phyloP scores from a whole-genome alignment of 1,284 basidiomycete genomes.

The Puccinia hordei region DNA sequence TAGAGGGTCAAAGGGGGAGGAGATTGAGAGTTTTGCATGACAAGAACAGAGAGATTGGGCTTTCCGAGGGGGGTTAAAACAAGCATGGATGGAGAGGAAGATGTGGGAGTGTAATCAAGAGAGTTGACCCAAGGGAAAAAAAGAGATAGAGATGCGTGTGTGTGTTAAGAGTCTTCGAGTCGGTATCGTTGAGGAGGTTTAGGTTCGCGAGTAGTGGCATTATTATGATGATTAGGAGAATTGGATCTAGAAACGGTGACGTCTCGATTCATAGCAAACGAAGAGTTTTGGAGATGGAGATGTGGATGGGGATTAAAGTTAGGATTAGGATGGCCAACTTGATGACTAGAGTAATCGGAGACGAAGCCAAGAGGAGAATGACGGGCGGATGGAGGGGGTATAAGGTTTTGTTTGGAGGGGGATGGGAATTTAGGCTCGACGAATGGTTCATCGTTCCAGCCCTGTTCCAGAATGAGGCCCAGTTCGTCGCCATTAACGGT shows the following conservation, averaged over 20 bases:
- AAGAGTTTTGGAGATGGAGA: neutral
- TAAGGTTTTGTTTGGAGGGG: neutral
- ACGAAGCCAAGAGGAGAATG: neutral
- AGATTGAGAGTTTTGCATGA: too few species aligned
- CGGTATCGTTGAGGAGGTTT: neutral
- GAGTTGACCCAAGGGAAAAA: too few species aligned
- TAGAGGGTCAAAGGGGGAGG: too few species aligned
- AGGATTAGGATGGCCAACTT: too few species aligned
- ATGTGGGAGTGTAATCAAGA: too few species aligned
- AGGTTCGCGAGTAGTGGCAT: neutral
- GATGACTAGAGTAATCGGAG: too few species aligned
- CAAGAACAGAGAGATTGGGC: too few species aligned
- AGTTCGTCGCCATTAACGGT: conserved; percentile 28
- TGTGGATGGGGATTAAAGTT: neutral
- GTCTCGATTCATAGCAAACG: too few species aligned
- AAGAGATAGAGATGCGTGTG: too few species aligned
- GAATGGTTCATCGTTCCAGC: neutral
- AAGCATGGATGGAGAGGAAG: too few species aligned
- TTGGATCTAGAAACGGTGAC: neutral
- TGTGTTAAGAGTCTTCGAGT: neutral
- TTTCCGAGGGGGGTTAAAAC: too few species aligned
- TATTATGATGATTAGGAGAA: neutral
- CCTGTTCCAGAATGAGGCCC: conserved; percentile 22
- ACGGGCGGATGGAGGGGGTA: neutral
- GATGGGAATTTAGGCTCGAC: conserved; percentile 1